Base-by-base conservation (phyloP, 257 asterid species). In the Vinca minor region DNA sequence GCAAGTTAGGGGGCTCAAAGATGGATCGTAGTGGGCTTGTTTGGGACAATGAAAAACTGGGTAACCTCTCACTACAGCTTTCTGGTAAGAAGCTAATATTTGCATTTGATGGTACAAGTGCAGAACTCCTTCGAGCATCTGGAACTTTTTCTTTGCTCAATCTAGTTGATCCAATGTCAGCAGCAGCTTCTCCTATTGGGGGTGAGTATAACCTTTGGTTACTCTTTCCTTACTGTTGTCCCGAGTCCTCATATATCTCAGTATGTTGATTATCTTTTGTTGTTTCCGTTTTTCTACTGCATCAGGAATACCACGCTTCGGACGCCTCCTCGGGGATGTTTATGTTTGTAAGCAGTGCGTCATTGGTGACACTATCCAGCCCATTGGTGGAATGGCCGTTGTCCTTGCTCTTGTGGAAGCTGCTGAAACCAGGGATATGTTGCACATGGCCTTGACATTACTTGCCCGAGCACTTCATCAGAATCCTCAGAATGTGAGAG, bases 261-360 rank as follows among this genome's bases (percentile, higher is more conserved):
- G 20, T 5, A 59, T 54, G 20, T 34, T 62, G 21, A 25, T 23
- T 63, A 8, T 3, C 26, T 67, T 73, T 63, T 71, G 52, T 64
- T 67, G 53, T 29, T 45, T 13, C 25, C 61, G 54, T 58, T 74
- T 62, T 74, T 77, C 48, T 59, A 68, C 46, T 74, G n/a, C n/a
- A n/a, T n/a, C 78, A 93, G 99, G 99, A 62, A 93, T 93, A 79
- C 99, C 99, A 20, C 99, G 99, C 48, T 87, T 85, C 78, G 99
- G 99, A 70, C 85, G 96, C 68, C 96, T 93, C 68, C 74, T 84
- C 44, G 99, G 99, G 59, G 97, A 93, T 77, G 72, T 87, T 58
- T 79, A 83, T 77, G 87, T 89, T 53, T 93, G 99, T 73, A 93
- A 85, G 82, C 95, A 87, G 67, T 82, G 90, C 71, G 88, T 93